Evolutionary conservation across 345 rosid species (phyloP).

Genomic region (Nasturtium officinale): DNA sequence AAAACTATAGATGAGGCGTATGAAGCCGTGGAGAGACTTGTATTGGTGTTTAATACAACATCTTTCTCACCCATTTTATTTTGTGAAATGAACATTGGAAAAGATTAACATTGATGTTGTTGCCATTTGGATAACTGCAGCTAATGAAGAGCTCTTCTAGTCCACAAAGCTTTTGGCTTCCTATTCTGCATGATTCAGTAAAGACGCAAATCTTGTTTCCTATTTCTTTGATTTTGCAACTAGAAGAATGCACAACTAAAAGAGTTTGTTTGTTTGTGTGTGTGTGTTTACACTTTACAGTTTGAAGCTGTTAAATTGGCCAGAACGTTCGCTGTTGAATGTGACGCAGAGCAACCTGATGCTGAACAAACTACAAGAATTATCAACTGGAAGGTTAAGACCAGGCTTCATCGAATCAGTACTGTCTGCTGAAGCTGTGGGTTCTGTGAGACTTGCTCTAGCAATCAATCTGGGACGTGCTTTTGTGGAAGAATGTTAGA

Average conservation of each 20-base stretch:
- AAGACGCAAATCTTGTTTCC: slow-evolving; percentile 26
- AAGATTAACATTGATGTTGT: slow-evolving; percentile 5
- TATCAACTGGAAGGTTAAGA: slow-evolving; percentile 69
- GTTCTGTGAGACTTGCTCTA: slow-evolving; percentile 76
- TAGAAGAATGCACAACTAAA: neutral
- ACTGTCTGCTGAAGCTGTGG: slow-evolving; percentile 62
- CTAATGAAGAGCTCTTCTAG: slow-evolving; percentile 90
- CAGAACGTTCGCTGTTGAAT: slow-evolving; percentile 63
- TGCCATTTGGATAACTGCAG: slow-evolving; percentile 51
- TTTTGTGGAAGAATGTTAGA: slow-evolving; percentile 60
- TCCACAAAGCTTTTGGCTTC: slow-evolving; percentile 91
- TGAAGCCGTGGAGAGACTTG: slow-evolving; percentile 78
- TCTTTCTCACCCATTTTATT: neutral
- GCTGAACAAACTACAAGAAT: slow-evolving; percentile 81
- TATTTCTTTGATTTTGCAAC: neutral
- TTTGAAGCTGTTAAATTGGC: slow-evolving; percentile 78
- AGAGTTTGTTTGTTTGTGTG: neutral
- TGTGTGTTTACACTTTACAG: slow-evolving; percentile 43
- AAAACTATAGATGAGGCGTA: slow-evolving; percentile 60
- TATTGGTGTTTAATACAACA: slow-evolving; percentile 53
- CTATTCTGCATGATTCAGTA: slow-evolving; percentile 86
- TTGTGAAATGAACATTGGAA: neutral
- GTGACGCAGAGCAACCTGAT: slow-evolving; percentile 70
- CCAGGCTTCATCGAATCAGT: slow-evolving; percentile 70
- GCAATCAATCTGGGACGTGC: slow-evolving; percentile 90